Evolutionary conservation across 371 early-diverging fungal genomes (phyloP).

Genomic region (Mucor plumbeus): DNA sequence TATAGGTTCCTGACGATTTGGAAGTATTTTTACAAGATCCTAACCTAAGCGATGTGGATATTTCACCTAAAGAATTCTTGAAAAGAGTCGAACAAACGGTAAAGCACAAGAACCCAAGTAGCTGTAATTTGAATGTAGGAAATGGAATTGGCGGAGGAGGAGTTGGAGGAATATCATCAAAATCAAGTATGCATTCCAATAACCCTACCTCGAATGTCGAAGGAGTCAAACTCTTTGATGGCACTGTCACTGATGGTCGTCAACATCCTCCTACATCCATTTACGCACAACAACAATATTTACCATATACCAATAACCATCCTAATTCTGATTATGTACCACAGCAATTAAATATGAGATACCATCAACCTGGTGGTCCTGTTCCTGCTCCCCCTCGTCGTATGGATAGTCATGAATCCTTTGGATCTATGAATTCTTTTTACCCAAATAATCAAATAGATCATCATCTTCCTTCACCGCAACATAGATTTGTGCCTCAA

Average conservation of each 20-base stretch:
- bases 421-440: conserved; percentile 11
- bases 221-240: conserved; percentile 25
- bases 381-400: conserved; percentile 18
- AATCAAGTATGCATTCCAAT: conserved; percentile 22
- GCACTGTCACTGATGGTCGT: conserved; percentile 22
- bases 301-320: conserved; percentile 48
- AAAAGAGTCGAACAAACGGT: conserved; percentile 50
- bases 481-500: conserved; percentile 8
- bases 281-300: conserved; percentile 47
- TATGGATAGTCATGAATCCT: conserved; percentile 32
- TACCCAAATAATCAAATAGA: conserved; percentile 6
- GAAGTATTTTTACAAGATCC: conserved; percentile 52
- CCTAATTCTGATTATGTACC: conserved; percentile 37
- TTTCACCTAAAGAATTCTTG: conserved; percentile 52
- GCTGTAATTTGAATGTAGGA: neutral
- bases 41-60: conserved; percentile 40
- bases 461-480: neutral
- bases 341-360: conserved; percentile 29
- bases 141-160: too few relatives aligned
- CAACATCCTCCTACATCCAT: conserved; percentile 44
- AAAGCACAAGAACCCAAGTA: conserved; percentile 26
- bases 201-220: conserved; percentile 7
- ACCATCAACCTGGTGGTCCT: conserved; percentile 15
- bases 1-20: conserved; percentile 50
- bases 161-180: neutral